These are phyloP conservation scores for Grosmannia serpens DNA, from an alignment of 2,329 filamentous ascomycete species.

Conservation along the genomic window DNA sequence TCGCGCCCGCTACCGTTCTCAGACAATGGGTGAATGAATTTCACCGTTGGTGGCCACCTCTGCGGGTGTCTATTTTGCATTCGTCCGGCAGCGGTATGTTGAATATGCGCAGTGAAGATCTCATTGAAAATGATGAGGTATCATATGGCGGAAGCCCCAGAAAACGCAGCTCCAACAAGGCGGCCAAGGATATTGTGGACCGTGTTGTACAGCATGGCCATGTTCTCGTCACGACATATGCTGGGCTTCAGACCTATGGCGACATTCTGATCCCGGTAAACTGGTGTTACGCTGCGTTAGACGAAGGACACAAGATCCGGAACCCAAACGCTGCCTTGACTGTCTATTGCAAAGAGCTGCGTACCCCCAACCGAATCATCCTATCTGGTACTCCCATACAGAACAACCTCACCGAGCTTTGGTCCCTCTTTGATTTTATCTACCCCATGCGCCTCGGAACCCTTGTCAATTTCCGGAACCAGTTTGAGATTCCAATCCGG, in stretches of 20 bases:
- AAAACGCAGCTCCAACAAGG: constrained; percentile 44
- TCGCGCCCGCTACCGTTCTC: constrained; percentile 88
- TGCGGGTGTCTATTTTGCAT: constrained; percentile 89
- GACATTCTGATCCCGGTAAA: constrained; percentile 70
- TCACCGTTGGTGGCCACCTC: constrained; percentile 98
- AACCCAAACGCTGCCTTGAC: constrained; percentile 95
- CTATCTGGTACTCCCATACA: constrained; percentile 96
- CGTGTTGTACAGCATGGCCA: constrained; percentile 76
- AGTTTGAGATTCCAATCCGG: constrained; percentile 90
- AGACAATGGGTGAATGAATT: constrained; percentile 99
- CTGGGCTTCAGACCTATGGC: constrained; percentile 85
- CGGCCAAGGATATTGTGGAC: constrained; percentile 71
- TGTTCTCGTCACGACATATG: constrained; percentile 90
- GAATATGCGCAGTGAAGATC: constrained; percentile 57
- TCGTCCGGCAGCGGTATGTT: constrained; percentile 95
- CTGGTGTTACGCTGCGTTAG: constrained; percentile 89
- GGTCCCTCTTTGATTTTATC: constrained; percentile 96
- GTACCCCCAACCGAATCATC: constrained; percentile 82
- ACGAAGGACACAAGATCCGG: constrained; percentile 96
- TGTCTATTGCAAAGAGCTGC: constrained; percentile 86
- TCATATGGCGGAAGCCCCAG: constrained; percentile 28
- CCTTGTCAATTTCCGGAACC: constrained; percentile 75
- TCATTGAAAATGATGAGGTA: constrained; percentile 41
- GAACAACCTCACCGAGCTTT: constrained; percentile 88
- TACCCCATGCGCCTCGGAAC: constrained; percentile 93